Conservation (phyloP, 208 protist genomes). For the Porcisia deanei region DNA sequence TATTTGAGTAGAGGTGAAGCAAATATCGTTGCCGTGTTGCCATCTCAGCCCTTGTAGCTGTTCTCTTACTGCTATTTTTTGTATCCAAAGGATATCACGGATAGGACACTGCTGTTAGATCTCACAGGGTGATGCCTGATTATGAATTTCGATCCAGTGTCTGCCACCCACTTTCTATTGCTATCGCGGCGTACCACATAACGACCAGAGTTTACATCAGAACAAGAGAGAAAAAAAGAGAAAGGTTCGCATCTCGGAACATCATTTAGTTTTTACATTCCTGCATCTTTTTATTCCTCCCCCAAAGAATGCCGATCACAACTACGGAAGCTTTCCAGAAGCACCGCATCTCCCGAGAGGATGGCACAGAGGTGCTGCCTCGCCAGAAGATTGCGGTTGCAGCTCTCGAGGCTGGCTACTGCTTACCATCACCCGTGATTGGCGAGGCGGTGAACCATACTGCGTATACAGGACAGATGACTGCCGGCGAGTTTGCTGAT, state of each 20-base stretch:
- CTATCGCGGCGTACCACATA: not conserved
- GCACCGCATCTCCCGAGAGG: conserved; percentile 60
- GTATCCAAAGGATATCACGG: not conserved
- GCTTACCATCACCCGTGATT: conserved; percentile 51
- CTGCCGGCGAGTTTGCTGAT: conserved; percentile 60
- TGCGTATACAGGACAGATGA: conserved; percentile 73
- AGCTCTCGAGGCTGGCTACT: conserved; percentile 82
- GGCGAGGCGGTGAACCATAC: conserved; percentile 55
- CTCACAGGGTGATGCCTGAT: not conserved
- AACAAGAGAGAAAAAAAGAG: not conserved
- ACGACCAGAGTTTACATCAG: not conserved
- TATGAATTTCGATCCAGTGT: not conserved
- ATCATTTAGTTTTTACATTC: conserved; percentile 2
- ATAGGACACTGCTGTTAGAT: not conserved
- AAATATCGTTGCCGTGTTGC: not conserved
- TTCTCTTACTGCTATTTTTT: not conserved
- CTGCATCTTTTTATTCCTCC: not conserved
- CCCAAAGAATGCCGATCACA: conserved; percentile 56
- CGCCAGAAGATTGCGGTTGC: conserved; percentile 65
- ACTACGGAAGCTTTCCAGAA: conserved; percentile 67
- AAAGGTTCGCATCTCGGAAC: not conserved
- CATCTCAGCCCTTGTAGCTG: not conserved
- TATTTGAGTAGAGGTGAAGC: not conserved
- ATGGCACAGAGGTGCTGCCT: conserved; percentile 69
- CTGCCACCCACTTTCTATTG: not conserved